phyloP scores from a whole-genome alignment of 2,329 filamentous ascomycete genomes.

The Neopestalotiopsis rosae region DNA sequence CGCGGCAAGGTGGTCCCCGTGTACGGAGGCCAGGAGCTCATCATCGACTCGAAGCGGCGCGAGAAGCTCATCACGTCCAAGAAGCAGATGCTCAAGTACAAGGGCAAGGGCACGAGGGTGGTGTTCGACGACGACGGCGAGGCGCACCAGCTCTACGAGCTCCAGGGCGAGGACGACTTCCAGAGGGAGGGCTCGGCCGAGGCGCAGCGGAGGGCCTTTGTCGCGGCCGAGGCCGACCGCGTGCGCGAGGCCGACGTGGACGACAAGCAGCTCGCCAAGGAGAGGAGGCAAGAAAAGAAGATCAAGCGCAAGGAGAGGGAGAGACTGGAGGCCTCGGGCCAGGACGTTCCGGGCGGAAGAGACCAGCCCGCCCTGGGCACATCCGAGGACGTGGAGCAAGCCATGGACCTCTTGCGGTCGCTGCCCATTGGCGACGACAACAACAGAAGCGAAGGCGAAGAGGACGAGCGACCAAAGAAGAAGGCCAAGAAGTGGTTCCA shows the following conservation, averaged over 20 bases:
- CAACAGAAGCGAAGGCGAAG: conserved; percentile 18
- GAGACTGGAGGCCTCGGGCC: conserved; percentile 48
- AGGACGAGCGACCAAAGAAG: conserved; percentile 56
- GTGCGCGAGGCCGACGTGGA: conserved; percentile 77
- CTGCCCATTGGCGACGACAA: conserved; percentile 53
- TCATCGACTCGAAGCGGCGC: conserved; percentile 92
- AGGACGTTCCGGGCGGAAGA: neutral
- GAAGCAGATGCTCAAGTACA: conserved; percentile 91
- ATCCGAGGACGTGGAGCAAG: conserved; percentile 54
- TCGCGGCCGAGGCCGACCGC: conserved; percentile 74
- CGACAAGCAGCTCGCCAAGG: conserved; percentile 81
- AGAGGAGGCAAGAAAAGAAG: conserved; percentile 78
- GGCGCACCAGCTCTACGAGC: conserved; percentile 83
- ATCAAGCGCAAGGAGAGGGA: conserved; percentile 75
- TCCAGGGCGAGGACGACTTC: conserved; percentile 86
- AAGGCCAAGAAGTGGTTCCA: conserved; percentile 83
- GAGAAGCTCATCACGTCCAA: conserved; percentile 96
- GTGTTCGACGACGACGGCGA: conserved; percentile 93
- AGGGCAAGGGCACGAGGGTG: conserved; percentile 82
- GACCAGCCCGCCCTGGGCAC: conserved; percentile 43
- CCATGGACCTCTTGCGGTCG: conserved; percentile 62
- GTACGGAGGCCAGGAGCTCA: conserved; percentile 72
- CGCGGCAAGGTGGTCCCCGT: conserved; percentile 66
- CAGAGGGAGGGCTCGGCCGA: conserved; percentile 75
- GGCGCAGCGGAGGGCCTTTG: conserved; percentile 76